Evolutionary conservation across 306 rosid genomes (phyloP), one percentile per base, ranked within the genome.

Genomic region (Gynostemma pentaphyllum): DNA sequence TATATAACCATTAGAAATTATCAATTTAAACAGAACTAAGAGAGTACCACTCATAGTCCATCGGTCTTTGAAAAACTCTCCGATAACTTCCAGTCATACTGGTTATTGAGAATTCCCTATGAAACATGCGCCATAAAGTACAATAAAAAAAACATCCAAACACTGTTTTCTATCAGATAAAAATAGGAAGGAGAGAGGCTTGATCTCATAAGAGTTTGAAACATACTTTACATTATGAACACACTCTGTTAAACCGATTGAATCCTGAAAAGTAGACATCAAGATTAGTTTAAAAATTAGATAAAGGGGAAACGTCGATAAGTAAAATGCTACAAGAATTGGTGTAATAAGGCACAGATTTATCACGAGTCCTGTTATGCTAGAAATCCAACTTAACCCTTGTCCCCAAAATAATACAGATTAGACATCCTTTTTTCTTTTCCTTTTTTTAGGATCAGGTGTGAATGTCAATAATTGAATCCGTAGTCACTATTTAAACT

Each of bases 21-120:
- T 37, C 22, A 18, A 24, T 9, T 7, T 28, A 46, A 60, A 36
- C 18, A 7, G 13, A 42, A 6, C 19, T 45, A 41, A 61, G 8
- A 40, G 29, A 14, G 71, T 78, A 92, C 96, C 96, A 86, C 69
- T 86, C 88, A 23, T 84, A 92, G 79, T 88, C 73, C 49, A 74
- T 45, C 28, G 96, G 96, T 59, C 79, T 88, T 76, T 88, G 95
- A 53, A 88, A 88, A 70, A 86, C 95, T 70, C 79, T 83, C 78
- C 99, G 81, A 66, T 86, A 92, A 71, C 96, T 76, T 73, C 96
- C 99, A 21, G 94, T 92, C 83, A 92, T 62, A 67, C 71, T 78
- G 19, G 96, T 81, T 66, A 92, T 86, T 16, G 99, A 92, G 77
- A 92, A 92, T 76, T 92, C 99, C 89, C 96, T 92, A 7, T 53